A percentile compares a stretch with the other conserved stretches of the same genome.
Evolutionary conservation across 2,329 filamentous ascomycete genomes (phyloP).

Genomic region (Aspergillus persii): DNA sequence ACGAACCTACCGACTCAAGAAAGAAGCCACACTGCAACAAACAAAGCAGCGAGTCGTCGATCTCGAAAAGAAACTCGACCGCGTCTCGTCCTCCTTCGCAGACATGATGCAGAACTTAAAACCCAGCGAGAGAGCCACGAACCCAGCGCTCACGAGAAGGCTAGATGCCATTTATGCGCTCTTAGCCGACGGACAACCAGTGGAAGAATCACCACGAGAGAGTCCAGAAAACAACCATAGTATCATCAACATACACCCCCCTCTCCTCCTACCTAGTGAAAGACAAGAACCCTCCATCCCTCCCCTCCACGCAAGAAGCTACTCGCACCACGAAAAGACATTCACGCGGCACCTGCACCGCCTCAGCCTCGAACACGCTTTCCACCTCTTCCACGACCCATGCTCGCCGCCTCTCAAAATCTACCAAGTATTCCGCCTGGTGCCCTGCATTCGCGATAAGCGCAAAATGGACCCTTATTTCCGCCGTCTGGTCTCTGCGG

Average conservation of each 20-base stretch:
- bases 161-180: background rate
- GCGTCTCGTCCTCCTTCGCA: background rate
- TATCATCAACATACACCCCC: background rate
- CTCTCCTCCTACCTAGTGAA: background rate
- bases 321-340: slow-evolving; percentile 61
- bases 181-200: background rate
- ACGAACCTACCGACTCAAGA: slow-evolving; percentile 69
- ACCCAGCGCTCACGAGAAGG: background rate
- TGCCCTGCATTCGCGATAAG: slow-evolving; percentile 55
- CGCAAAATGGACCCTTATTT: slow-evolving; percentile 43
- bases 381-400: slow-evolving; percentile 52
- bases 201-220: background rate
- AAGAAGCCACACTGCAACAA: slow-evolving; percentile 65
- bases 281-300: too few relatives aligned
- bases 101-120: background rate
- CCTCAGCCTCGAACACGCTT: slow-evolving; percentile 61
- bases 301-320: slow-evolving; percentile 40
- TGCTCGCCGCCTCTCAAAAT: slow-evolving; percentile 50
- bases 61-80: slow-evolving; percentile 51
- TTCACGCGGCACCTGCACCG: slow-evolving; percentile 72
- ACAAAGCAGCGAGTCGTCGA: slow-evolving; percentile 68
- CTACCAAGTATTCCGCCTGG: slow-evolving; percentile 66
- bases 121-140: background rate
- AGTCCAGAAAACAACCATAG: background rate
- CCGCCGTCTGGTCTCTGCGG: slow-evolving; percentile 35